Percentiles rank a stretch among this genome's conserved stretches.
Conservation (phyloP, 2,329 filamentous ascomycete genomes). For the Colletotrichum echinochloae region DNA sequence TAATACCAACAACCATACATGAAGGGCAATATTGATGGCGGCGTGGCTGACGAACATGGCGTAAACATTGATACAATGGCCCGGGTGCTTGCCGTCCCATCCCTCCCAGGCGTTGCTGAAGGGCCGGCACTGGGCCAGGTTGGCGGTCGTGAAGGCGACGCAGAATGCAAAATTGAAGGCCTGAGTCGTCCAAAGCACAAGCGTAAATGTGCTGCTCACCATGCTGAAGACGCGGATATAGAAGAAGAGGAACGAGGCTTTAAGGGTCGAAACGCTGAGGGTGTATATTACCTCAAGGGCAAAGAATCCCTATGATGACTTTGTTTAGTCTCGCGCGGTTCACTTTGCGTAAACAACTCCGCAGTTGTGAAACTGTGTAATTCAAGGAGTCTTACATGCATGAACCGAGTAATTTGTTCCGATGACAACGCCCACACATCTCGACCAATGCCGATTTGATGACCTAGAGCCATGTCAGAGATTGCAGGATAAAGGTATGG, state of each 20-base stretch:
- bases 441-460: conserved; percentile 21
- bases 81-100: conserved; percentile 46
- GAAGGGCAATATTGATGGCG: conserved; percentile 57
- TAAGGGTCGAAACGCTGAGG: conserved; percentile 53
- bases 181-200: conserved; percentile 42
- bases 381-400: neutral
- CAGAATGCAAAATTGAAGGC: conserved; percentile 22
- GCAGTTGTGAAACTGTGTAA: rapidly evolving
- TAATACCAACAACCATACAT: conserved; percentile 56
- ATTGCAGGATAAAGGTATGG: neutral
- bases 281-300: conserved; percentile 30
- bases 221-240: conserved; percentile 54
- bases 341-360: neutral
- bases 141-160: conserved; percentile 50
- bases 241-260: conserved; percentile 52
- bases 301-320: conserved; percentile 2
- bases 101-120: conserved; percentile 58
- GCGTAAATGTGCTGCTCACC: conserved; percentile 42
- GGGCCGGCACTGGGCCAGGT: conserved; percentile 55
- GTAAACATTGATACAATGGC: conserved; percentile 52
- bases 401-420: conserved; percentile 13
- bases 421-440: conserved; percentile 21
- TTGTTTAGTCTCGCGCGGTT: neutral
- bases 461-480: conserved; percentile 1
- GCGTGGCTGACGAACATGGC: conserved; percentile 55